phyloP scores from a whole-genome alignment of 2,329 filamentous ascomycete genomes.

The Penicillium sclerotigenum region DNA sequence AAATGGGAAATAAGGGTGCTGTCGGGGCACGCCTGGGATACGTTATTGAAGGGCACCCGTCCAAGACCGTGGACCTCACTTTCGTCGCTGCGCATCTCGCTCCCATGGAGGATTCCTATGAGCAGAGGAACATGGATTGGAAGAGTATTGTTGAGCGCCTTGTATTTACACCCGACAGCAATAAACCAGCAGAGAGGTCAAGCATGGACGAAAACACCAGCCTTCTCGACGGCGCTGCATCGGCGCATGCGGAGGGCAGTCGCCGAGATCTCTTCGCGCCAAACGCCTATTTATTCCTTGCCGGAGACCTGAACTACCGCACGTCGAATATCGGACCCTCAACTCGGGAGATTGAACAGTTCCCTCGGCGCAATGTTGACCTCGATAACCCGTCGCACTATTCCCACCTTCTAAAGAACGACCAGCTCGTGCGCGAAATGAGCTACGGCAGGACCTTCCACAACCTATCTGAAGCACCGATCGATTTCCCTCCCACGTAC shows the following conservation, averaged over 20 bases:
- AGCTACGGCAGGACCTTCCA: slow-evolving; percentile 69
- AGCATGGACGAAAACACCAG: slow-evolving; percentile 31
- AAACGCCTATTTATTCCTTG: slow-evolving; percentile 74
- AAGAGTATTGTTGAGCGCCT: slow-evolving; percentile 74
- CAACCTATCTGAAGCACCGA: slow-evolving; percentile 68
- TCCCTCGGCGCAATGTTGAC: slow-evolving; percentile 60
- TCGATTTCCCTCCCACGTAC: slow-evolving; percentile 88
- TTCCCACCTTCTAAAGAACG: slow-evolving; percentile 63
- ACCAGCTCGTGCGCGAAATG: slow-evolving; percentile 76
- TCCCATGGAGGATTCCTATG: slow-evolving; percentile 76
- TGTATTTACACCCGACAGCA: slow-evolving; percentile 58
- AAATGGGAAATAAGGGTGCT: slow-evolving; percentile 95
- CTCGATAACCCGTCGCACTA: slow-evolving; percentile 59
- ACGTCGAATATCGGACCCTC: slow-evolving; percentile 66
- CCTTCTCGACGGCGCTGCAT: slow-evolving; percentile 28
- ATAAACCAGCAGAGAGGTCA: slow-evolving; percentile 8
- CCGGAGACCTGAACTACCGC: slow-evolving; percentile 93
- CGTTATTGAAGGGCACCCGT: slow-evolving; percentile 34
- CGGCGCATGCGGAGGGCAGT: slow-evolving; percentile 29
- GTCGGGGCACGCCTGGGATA: slow-evolving; percentile 73
- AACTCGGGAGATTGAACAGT: slow-evolving; percentile 53
- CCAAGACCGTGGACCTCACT: slow-evolving; percentile 64
- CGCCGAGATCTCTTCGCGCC: slow-evolving; percentile 65
- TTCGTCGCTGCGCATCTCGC: slow-evolving; percentile 87
- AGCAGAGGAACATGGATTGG: slow-evolving; percentile 83